phyloP scores from a whole-genome alignment of 768 basidiomycete genomes.

The Boletus rufocinnamomeus region DNA sequence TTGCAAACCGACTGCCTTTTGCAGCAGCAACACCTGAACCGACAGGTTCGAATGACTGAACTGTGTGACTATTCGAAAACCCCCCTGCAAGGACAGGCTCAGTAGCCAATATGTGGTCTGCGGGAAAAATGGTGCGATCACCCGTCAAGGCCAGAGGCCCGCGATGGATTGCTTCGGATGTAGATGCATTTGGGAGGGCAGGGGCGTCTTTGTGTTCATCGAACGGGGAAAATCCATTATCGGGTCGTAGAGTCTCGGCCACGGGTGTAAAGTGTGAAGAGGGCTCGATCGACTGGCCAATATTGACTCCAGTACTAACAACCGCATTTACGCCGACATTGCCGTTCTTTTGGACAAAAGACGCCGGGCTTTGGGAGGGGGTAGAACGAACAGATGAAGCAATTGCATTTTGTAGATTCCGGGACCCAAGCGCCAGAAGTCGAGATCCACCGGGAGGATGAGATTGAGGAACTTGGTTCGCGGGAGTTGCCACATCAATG shows the following conservation, averaged over 20 bases:
- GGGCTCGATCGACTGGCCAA: constrained; percentile 18
- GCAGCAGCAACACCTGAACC: constrained; percentile 50
- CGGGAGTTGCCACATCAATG: constrained; percentile 46
- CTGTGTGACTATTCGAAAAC: constrained; percentile 16
- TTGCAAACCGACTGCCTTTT: constrained; percentile 84
- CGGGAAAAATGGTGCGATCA: constrained; percentile 27
- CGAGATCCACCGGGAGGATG: constrained; percentile 44
- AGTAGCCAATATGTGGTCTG: constrained; percentile 22
- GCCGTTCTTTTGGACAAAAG: constrained; percentile 29
- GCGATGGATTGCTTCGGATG: constrained; percentile 25
- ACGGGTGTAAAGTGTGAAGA: constrained; percentile 15
- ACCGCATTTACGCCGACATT: constrained; percentile 10
- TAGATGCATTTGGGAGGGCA: constrained; percentile 8
- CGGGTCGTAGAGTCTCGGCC: constrained; percentile 16
- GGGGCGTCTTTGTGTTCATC: constrained; percentile 42
- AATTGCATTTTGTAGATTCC: constrained; percentile 25
- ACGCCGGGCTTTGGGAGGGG: constrained; percentile 26
- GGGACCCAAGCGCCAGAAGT: constrained; percentile 42
- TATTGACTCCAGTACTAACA: constrained; percentile 12
- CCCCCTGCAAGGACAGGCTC: constrained; percentile 22
- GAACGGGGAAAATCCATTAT: constrained; percentile 55
- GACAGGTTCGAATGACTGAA: constrained; percentile 31
- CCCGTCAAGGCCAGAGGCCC: constrained; percentile 15
- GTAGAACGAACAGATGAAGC: constrained; percentile 19
- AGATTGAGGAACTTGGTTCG: constrained; percentile 37